These are phyloP conservation scores for Fusarium mexicanum DNA, from an alignment of 2,329 filamentous ascomycete genomes.

Conservation along the genomic window DNA sequence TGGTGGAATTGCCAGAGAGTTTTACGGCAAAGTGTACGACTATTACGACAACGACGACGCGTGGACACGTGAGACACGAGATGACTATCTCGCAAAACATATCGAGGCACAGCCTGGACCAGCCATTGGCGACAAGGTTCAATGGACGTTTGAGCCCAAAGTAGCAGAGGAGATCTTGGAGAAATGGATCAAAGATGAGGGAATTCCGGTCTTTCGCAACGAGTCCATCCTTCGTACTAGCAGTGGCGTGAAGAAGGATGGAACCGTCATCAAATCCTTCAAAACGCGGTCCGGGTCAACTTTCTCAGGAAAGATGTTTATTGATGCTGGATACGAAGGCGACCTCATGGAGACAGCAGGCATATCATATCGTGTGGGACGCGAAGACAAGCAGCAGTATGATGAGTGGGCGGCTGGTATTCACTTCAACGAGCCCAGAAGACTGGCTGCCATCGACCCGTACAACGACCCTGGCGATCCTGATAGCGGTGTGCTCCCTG, in stretches of 20 bases:
- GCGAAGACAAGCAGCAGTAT: constrained; percentile 22
- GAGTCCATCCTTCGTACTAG: constrained; percentile 11
- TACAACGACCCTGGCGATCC: constrained; percentile 1
- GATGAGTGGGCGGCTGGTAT: constrained; percentile 25
- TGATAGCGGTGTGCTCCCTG: constrained; percentile 17
- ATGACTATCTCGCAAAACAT: constrained; percentile 20
- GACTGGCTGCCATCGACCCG: constrained; percentile 12
- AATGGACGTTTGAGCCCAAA: constrained; percentile 36
- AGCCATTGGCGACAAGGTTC: constrained; percentile 26
- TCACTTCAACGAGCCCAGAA: neutral
- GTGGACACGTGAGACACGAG: neutral
- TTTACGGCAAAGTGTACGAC: constrained; percentile 21
- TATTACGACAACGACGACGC: constrained; percentile 20
- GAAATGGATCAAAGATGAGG: constrained; percentile 29
- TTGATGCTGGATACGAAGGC: constrained; percentile 33
- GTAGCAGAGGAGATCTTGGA: constrained; percentile 29
- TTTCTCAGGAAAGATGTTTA: constrained; percentile 29
- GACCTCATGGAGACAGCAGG: constrained; percentile 34
- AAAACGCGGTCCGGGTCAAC: constrained; percentile 5
- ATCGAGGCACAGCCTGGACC: constrained; percentile 28
- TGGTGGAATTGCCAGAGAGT: constrained; percentile 26
- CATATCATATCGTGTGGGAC: constrained; percentile 24
- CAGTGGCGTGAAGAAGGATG: constrained; percentile 5
- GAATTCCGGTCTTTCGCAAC: constrained; percentile 29
- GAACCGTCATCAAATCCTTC: constrained; percentile 18